Conservation (phyloP, 495 filamentous ascomycete genomes). For the Xanthoparmelia taractica region DNA sequence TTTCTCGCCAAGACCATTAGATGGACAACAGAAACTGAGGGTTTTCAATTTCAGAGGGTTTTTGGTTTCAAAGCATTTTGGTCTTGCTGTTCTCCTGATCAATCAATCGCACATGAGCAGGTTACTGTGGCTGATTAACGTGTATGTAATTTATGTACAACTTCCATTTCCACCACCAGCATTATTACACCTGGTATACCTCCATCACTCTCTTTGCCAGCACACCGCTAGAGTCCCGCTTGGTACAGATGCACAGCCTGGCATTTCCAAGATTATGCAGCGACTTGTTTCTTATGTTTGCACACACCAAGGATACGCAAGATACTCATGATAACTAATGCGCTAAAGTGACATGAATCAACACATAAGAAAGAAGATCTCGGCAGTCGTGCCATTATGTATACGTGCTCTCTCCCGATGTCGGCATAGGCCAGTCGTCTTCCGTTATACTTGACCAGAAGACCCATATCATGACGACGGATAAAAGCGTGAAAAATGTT, state of each 20-base stretch:
- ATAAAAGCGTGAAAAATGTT: conserved; percentile 79
- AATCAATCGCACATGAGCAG: conserved; percentile 54
- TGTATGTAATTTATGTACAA: conserved; percentile 11
- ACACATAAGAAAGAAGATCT: conserved; percentile 7
- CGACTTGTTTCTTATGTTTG: background rate
- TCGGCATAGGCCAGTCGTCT: conserved; percentile 88
- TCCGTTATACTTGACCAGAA: conserved; percentile 99
- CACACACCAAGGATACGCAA: conserved; percentile 4
- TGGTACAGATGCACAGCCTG: conserved; percentile 3
- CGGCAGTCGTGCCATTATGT: conserved; percentile 30
- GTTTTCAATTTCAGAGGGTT: conserved; percentile 29
- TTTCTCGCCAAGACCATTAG: background rate
- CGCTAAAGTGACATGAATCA: conserved; percentile 27
- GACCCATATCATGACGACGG: conserved; percentile 76
- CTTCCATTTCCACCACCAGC: conserved; percentile 19
- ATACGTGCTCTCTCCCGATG: conserved; percentile 38
- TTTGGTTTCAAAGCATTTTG: too few relatives aligned
- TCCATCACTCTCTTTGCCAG: background rate
- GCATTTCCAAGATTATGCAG: conserved; percentile 13
- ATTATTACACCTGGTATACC: background rate
- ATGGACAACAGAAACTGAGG: background rate
- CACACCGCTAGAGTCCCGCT: background rate
- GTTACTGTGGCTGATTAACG: background rate
- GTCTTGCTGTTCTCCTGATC: background rate
- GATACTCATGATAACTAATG: conserved; percentile 3